These are phyloP conservation scores for Chaetomium olivaceum DNA, from an alignment of 2,329 filamentous ascomycete species.

Conservation along the genomic window DNA sequence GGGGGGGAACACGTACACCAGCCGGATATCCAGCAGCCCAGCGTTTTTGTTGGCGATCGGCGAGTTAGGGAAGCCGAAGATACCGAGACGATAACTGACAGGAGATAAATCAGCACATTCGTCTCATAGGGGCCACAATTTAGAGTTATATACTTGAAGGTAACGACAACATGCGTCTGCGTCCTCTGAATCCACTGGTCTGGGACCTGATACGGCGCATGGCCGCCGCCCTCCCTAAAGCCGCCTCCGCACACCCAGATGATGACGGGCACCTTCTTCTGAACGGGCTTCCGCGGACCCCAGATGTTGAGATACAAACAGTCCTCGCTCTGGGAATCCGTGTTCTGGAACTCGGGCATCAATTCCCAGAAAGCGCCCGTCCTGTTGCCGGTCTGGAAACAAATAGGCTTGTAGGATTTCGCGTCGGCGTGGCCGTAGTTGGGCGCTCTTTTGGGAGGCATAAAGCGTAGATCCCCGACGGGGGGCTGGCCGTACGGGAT, in stretches of 20 bases:
- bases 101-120: background rate
- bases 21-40: slow-evolving; percentile 5
- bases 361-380: slow-evolving; percentile 12
- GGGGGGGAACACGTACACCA: background rate
- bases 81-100: slow-evolving; percentile 7
- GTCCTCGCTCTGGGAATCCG: slow-evolving; percentile 12
- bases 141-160: background rate
- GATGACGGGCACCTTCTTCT: slow-evolving; percentile 14
- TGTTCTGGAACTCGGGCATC: slow-evolving; percentile 9
- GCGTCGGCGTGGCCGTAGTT: background rate
- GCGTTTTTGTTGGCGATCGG: slow-evolving; percentile 5
- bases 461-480: slow-evolving; percentile 2
- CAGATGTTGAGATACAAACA: slow-evolving; percentile 13
- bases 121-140: background rate
- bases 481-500: slow-evolving; percentile 5
- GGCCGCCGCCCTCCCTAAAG: slow-evolving; percentile 10
- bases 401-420: slow-evolving; percentile 9
- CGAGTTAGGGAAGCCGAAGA: slow-evolving; percentile 10
- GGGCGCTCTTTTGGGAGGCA: slow-evolving; percentile 11
- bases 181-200: slow-evolving; percentile 15
- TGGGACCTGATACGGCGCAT: slow-evolving; percentile 9
- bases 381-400: slow-evolving; percentile 4
- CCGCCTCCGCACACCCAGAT: slow-evolving; percentile 10
- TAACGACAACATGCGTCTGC: slow-evolving; percentile 13
- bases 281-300: background rate